Base-by-base conservation (phyloP, 2,329 filamentous ascomycete species). In the Clonostachys sp. region DNA sequence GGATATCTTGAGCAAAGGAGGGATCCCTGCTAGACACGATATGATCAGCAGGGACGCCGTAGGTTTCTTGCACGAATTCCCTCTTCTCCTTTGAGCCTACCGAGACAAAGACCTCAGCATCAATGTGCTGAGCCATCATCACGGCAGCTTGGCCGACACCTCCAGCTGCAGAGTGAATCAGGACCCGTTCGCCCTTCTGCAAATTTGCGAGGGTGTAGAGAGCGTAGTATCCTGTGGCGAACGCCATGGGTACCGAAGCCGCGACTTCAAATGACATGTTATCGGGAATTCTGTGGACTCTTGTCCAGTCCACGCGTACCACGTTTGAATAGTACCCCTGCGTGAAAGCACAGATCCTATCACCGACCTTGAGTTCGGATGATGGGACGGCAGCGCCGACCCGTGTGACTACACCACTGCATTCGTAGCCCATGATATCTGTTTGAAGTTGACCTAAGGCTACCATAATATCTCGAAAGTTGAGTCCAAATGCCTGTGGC, bases 391-490 rank as follows among this genome's bases (percentile, higher is more conserved):
- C 42, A 2, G 65, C 45, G 3, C 61, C 59, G 12, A 66, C 60
- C 1, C 56, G 54, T 13, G 53, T 55, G 20, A 64, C 57, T 20
- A 55, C 38, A 18, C 64, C 64, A 9, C 60, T 48, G 5, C 48
- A 52, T 40, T 68, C 67, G n/a, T 52, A 50, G 18, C 48, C 41
- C 3, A 48, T 42, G 24, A 17, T 17, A 5, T 42, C 43, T 12
- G 36, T 33, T 4, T 45, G 41, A 1, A 59, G 39, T 10, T 54
- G 55, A 33, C 59, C 58, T 41, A 61, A 45, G 3, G 66, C 62
- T 5, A 61, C 54, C 18, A 71, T 51, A 10, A 71, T 56, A 49
- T 73, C 71, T 13, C 52, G 38, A 24, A 46, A 68, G 45, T 66
- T 68, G 3, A 72, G 35, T 7, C 63, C 66, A 30, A 51, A 53